A percentile compares a stretch with the other conserved stretches of the same genome.
phyloP scores from a whole-genome alignment of 179 eudicot species.

The Drosera spatulata region DNA sequence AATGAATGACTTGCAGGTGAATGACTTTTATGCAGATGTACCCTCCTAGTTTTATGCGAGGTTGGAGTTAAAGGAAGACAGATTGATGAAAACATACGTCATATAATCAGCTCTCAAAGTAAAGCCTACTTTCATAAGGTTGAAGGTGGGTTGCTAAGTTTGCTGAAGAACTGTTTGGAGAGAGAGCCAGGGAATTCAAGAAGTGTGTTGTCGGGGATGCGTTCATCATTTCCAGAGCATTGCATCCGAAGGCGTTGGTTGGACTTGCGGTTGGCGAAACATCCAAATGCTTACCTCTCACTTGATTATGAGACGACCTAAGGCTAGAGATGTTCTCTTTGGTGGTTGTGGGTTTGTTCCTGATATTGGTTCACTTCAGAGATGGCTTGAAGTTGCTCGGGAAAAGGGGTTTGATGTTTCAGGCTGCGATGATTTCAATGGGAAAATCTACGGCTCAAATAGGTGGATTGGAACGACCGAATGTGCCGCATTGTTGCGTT shows the following conservation, averaged over 20 bases:
- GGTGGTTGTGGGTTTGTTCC: slow-evolving; percentile 90
- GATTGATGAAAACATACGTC: slow-evolving; percentile 31
- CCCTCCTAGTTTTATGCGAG: background rate
- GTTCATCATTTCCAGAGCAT: slow-evolving; percentile 74
- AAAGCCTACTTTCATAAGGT: slow-evolving; percentile 33
- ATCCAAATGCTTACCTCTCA: slow-evolving; percentile 87
- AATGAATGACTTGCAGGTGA: slow-evolving; percentile 7
- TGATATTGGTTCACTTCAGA: slow-evolving; percentile 68
- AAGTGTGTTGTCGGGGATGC: slow-evolving; percentile 61
- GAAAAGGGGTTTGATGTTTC: slow-evolving; percentile 55
- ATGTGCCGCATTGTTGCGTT: slow-evolving; percentile 77
- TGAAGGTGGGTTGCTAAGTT: slow-evolving; percentile 40
- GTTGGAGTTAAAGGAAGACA: slow-evolving; percentile 10
- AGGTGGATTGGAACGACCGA: slow-evolving; percentile 97
- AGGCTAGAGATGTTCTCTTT: slow-evolving; percentile 52
- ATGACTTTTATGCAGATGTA: slow-evolving; percentile 3
- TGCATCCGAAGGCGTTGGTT: slow-evolving; percentile 61
- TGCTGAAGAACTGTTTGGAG: slow-evolving; percentile 62
- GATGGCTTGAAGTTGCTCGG: slow-evolving; percentile 99
- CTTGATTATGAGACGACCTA: slow-evolving; percentile 47
- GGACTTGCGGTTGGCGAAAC: slow-evolving; percentile 99
- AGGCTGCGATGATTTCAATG: slow-evolving; percentile 49
- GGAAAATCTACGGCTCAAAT: slow-evolving; percentile 48
- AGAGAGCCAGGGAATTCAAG: slow-evolving; percentile 32
- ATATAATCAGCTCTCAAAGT: slow-evolving; percentile 26